These are phyloP conservation scores for Sarocladium kiliense DNA, from an alignment of 2,329 filamentous ascomycete species.

Conservation along the genomic window DNA sequence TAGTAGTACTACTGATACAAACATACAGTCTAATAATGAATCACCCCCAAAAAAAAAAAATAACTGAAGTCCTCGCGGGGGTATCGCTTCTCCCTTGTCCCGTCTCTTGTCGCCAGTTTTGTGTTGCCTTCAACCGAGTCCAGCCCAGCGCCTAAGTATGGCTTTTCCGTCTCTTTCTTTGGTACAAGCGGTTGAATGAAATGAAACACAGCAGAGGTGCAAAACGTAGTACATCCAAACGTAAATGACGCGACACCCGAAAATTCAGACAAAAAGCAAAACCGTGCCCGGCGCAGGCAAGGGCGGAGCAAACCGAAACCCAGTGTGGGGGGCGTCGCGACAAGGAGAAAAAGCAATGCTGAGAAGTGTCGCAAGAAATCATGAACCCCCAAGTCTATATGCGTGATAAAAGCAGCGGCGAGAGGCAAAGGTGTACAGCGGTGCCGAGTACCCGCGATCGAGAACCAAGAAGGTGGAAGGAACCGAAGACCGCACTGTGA, in stretches of 20 bases:
- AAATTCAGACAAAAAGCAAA: constrained; percentile 2
- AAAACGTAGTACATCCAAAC: not conserved
- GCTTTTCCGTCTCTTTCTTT: constrained; percentile 2
- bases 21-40: not conserved
- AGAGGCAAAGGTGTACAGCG: not conserved
- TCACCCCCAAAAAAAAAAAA: not conserved
- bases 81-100: constrained; percentile 6
- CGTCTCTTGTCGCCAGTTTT: constrained; percentile 6
- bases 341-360: not conserved
- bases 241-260: not conserved
- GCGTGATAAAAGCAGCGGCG: constrained; percentile 9
- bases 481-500: not conserved
- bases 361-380: constrained; percentile 9
- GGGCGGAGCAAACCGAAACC: not conserved
- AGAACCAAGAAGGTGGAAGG: not conserved
- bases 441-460: constrained; percentile 2
- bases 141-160: constrained; percentile 5
- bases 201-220: not conserved
- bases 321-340: not conserved
- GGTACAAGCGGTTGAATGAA: not conserved
- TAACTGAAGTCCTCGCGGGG: constrained; percentile 2
- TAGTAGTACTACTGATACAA: constrained; percentile 8
- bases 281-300: not conserved
- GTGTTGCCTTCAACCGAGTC: constrained; percentile 3
- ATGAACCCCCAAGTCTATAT: constrained; percentile 7